Conservation (phyloP, 768 basidiomycete genomes). For the Lactarius hengduanensis region DNA sequence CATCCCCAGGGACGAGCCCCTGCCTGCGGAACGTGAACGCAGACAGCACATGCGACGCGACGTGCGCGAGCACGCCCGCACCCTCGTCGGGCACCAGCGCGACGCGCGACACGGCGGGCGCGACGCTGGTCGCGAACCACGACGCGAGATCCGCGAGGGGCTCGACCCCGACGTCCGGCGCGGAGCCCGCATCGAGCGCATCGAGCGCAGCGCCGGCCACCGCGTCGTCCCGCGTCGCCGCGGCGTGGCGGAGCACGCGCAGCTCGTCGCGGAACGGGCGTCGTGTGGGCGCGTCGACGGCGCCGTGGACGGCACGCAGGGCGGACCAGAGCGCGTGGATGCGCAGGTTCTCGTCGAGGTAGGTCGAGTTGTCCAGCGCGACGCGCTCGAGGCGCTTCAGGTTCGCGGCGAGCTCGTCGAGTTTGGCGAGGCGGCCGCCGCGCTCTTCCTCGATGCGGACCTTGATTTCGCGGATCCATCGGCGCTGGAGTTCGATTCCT, state of each 20-base stretch:
- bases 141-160: conserved; percentile 84
- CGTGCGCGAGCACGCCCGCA: conserved; percentile 83
- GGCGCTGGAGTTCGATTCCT: conserved; percentile 94
- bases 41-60: conserved; percentile 77
- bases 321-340: conserved; percentile 93
- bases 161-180: conserved; percentile 80
- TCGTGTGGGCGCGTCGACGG: conserved; percentile 62
- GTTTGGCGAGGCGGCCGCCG: conserved; percentile 89
- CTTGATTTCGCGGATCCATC: conserved; percentile 97
- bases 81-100: conserved; percentile 90
- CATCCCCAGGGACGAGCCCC: conserved; percentile 75
- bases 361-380: conserved; percentile 84
- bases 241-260: conserved; percentile 71
- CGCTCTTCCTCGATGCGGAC: conserved; percentile 95
- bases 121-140: conserved; percentile 87
- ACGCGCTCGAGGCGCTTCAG: conserved; percentile 90
- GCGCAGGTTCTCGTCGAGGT: conserved; percentile 92
- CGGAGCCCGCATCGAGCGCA: conserved; percentile 64
- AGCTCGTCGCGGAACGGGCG: conserved; percentile 91
- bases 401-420: conserved; percentile 88
- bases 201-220: conserved; percentile 66
- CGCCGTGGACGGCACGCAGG: conserved; percentile 70
- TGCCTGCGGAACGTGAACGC: conserved; percentile 75
- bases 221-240: conserved; percentile 68
- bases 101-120: conserved; percentile 82